These are phyloP conservation scores for Populus tremula DNA, from an alignment of 345 rosid genomes.

Conservation along the genomic window DNA sequence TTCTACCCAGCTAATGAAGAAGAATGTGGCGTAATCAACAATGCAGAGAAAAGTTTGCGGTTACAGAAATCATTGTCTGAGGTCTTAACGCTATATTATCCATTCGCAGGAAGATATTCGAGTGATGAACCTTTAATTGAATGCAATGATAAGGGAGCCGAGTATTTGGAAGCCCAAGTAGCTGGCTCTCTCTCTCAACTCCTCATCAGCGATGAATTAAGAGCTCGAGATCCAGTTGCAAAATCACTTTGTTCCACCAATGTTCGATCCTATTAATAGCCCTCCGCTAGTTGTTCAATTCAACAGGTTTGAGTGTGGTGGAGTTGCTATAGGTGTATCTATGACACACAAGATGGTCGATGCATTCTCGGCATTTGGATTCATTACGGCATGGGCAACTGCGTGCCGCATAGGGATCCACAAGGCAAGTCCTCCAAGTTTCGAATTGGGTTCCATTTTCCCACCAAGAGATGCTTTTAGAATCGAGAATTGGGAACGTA, in stretches of 20 bases:
- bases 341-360: constrained; percentile 24
- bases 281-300: constrained; percentile 11
- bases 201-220: constrained; percentile 12
- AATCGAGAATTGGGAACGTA: too few relatives aligned
- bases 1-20: too few relatives aligned
- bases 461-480: background rate
- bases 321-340: constrained; percentile 15
- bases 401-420: background rate
- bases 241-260: background rate
- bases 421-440: background rate
- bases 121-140: too few relatives aligned
- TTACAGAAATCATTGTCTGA: too few relatives aligned
- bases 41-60: too few relatives aligned
- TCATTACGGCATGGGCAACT: constrained; percentile 14
- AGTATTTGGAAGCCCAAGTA: constrained; percentile 6
- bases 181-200: constrained; percentile 14
- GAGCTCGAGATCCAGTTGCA: background rate
- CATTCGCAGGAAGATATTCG: too few relatives aligned
- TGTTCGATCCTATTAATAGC: background rate
- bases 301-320: constrained; percentile 28
- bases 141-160: too few relatives aligned
- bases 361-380: constrained; percentile 10
- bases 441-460: constrained; percentile 9
- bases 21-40: too few relatives aligned
- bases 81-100: too few relatives aligned